Evolutionary conservation across 768 basidiomycete genomes (phyloP), one percentile per base, ranked within the genome.

Genomic region (Bullera alba): DNA sequence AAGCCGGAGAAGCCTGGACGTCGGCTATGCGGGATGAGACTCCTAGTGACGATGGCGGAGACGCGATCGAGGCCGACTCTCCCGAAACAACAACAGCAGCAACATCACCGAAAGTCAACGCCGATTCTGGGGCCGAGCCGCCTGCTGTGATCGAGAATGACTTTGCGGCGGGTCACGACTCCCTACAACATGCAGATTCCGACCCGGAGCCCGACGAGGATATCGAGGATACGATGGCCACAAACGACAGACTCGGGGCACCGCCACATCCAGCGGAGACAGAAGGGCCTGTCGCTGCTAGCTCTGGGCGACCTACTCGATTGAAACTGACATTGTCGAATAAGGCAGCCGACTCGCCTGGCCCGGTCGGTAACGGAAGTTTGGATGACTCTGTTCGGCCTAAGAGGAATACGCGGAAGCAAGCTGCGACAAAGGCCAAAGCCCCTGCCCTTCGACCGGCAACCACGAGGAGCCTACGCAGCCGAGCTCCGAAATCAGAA

Each of bases 401-500:
- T n/a, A n/a, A n/a, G n/a, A n/a, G n/a, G n/a, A n/a, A n/a, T n/a
- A n/a, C n/a, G n/a, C n/a, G n/a, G n/a, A n/a, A n/a, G n/a, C n/a
- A n/a, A n/a, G 41, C 19, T 3, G 21, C 5, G 44, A 47, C 26
- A 37, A 58, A 25, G 51, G 61, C 27, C 54, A 73, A 54, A 63
- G 70, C 29, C 52, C 76, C 32, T n/a, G 32, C n/a, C n/a, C n/a
- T n/a, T 34, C 32, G 10, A 34, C 32, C 32, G 8, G 32, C n/a
- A 8, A 34, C 8, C 32, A 76, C 76, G 38, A 77, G 83, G 38
- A 79, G 78, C 22, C 75, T 86, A 56, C 78, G 85, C 23, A 78
- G 83, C 39, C 79, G 85, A 28, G 65, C 63, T 23, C 69, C 76
- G 52, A 86, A 83, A 73, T 79, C 75, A 44, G 70, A 75, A 42